These are phyloP conservation scores for Dipodascus geniculatus DNA, from an alignment of 805 yeast species.

Conservation along the genomic window DNA sequence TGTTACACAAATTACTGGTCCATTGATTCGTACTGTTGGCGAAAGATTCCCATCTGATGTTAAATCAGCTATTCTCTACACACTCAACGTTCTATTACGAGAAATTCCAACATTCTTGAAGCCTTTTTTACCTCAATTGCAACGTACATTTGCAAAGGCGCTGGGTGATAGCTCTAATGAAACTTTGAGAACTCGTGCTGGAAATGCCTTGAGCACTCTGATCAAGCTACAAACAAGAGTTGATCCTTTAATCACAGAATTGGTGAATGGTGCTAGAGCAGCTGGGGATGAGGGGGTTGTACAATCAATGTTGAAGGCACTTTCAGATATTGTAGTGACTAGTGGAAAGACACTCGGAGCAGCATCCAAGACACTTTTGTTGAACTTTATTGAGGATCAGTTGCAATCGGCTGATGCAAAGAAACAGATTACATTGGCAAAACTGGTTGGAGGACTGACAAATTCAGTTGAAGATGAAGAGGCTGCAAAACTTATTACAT, in stretches of 20 bases:
- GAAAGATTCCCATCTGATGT: slow-evolving; percentile 87
- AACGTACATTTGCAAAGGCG: slow-evolving; percentile 91
- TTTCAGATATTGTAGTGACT: slow-evolving; percentile 66
- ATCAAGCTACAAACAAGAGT: slow-evolving; percentile 86
- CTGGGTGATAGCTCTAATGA: slow-evolving; percentile 69
- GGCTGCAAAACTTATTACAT: slow-evolving; percentile 31
- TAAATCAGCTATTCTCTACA: slow-evolving; percentile 84
- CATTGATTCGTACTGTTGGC: slow-evolving; percentile 94
- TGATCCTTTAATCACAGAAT: slow-evolving; percentile 81
- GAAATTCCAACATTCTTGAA: slow-evolving; percentile 85
- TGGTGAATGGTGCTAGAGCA: slow-evolving; percentile 57
- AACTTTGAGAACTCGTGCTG: slow-evolving; percentile 69
- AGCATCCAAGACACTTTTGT: slow-evolving; percentile 52
- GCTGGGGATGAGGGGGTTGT: slow-evolving; percentile 61
- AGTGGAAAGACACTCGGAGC: slow-evolving; percentile 75
- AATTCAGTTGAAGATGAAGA: slow-evolving; percentile 54
- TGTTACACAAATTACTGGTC: slow-evolving; percentile 93
- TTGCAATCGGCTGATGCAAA: slow-evolving; percentile 37
- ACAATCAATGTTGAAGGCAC: slow-evolving; percentile 66
- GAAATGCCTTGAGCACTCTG: slow-evolving; percentile 76
- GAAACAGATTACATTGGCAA: slow-evolving; percentile 46
- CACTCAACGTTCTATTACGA: slow-evolving; percentile 63
- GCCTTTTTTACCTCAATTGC: slow-evolving; percentile 95
- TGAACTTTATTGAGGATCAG: slow-evolving; percentile 65
- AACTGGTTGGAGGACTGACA: slow-evolving; percentile 65